These are phyloP conservation scores for Alisma plantagoaquatica DNA, from an alignment of 106 monocot species.

Conservation along the genomic window DNA sequence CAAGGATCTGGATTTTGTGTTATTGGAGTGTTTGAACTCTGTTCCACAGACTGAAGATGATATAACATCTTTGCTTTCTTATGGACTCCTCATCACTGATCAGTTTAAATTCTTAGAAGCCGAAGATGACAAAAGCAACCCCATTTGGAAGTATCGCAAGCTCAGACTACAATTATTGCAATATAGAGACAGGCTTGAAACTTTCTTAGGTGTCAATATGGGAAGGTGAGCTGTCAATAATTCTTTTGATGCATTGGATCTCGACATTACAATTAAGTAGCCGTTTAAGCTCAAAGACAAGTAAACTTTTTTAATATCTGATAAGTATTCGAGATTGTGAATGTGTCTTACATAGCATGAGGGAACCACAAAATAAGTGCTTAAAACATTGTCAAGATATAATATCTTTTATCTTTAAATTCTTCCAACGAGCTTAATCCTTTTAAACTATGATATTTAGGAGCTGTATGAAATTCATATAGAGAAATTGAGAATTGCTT, in stretches of 20 bases:
- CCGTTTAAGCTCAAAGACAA: background rate
- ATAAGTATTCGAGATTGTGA: background rate
- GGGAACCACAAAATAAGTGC: too few species aligned
- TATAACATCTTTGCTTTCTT: slow-evolving; percentile 60
- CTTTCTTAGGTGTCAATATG: slow-evolving; percentile 92
- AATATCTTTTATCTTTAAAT: too few species aligned
- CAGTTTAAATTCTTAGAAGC: slow-evolving; percentile 41
- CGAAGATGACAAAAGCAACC: slow-evolving; percentile 20
- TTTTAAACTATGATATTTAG: too few species aligned
- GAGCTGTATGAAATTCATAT: too few species aligned
- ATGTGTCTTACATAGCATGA: too few species aligned
- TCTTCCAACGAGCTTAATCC: too few species aligned
- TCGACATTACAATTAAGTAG: background rate
- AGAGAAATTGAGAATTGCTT: too few species aligned
- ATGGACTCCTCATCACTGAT: slow-evolving; percentile 68
- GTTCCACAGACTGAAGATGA: slow-evolving; percentile 56
- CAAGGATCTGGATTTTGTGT: slow-evolving; percentile 59
- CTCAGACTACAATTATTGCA: slow-evolving; percentile 70
- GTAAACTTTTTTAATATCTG: background rate
- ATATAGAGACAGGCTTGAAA: slow-evolving; percentile 73
- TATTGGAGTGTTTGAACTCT: slow-evolving; percentile 69
- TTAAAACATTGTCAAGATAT: too few species aligned
- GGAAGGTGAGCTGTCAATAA: slow-evolving; percentile 43
- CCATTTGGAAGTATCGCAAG: slow-evolving; percentile 46
- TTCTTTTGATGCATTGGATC: background rate